These are phyloP conservation scores for Lachnellula cervina DNA, from an alignment of 2,329 filamentous ascomycete genomes.

Conservation along the genomic window DNA sequence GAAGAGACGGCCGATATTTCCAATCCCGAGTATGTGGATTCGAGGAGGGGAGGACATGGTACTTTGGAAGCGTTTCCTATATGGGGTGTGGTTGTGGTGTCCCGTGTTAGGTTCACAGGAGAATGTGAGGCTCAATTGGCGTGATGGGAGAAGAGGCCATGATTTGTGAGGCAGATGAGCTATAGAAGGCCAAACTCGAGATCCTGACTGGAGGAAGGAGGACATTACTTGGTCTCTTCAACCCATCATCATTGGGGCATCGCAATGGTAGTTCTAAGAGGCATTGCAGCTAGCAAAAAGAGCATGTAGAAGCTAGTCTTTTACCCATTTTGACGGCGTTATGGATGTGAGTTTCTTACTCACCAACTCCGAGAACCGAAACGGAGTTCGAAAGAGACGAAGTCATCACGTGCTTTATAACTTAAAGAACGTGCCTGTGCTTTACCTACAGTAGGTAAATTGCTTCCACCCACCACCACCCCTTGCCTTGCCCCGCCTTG, in stretches of 20 bases:
- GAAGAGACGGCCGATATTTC: conserved; percentile 76
- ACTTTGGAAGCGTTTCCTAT: background rate
- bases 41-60: conserved; percentile 33
- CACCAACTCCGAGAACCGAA: background rate
- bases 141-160: background rate
- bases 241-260: background rate
- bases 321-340: background rate
- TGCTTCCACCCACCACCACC: no score
- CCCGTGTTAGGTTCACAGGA: background rate
- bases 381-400: background rate
- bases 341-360: no score
- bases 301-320: background rate
- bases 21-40: conserved; percentile 74
- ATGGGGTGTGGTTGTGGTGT: no score
- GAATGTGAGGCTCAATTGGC: background rate
- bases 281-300: background rate
- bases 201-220: background rate
- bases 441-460: no score
- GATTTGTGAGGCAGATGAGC: background rate
- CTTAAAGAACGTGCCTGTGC: no score
- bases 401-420: background rate
- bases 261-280: background rate
- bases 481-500: background rate
- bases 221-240: background rate
- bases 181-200: background rate